A percentile compares a stretch with the other conserved stretches of the same genome.
Evolutionary conservation across 495 filamentous ascomycete genomes (phyloP).

Genomic region (Letharia columbiana): DNA sequence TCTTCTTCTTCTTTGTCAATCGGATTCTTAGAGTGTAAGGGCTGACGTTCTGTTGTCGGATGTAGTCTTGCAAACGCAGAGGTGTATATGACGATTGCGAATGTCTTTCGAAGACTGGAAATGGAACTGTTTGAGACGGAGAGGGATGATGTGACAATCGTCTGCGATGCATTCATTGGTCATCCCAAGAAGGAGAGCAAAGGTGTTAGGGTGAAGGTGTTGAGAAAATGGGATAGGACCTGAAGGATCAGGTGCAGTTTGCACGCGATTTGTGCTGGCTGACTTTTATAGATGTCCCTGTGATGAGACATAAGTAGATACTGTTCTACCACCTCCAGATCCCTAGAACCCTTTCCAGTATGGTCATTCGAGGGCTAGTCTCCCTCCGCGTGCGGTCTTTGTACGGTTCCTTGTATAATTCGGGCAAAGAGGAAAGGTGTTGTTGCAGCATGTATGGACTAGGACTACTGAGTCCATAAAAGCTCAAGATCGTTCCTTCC

Average conservation of each 20-base stretch:
- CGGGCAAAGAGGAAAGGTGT: neutral
- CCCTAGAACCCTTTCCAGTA: too few species aligned
- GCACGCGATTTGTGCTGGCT: neutral
- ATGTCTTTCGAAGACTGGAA: constrained; percentile 33
- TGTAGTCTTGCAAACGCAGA: constrained; percentile 36
- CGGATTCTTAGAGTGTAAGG: neutral
- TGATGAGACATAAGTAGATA: neutral
- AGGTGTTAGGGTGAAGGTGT: constrained; percentile 12
- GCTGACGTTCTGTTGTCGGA: neutral
- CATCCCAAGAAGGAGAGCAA: constrained; percentile 12
- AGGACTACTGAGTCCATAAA: neutral
- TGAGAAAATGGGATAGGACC: neutral
- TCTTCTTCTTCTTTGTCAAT: neutral
- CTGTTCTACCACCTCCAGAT: neutral
- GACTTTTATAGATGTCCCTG: neutral
- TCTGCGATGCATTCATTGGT: constrained; percentile 14
- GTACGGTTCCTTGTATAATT: neutral
- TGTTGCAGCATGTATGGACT: neutral
- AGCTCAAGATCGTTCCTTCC: neutral
- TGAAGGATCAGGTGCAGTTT: neutral
- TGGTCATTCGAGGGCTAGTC: neutral
- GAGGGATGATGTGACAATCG: constrained; percentile 29
- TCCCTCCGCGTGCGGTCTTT: neutral
- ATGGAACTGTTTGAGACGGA: constrained; percentile 36
- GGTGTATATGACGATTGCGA: constrained; percentile 33